Evolutionary conservation across 225 moss, liverwort and hornwort genomes (phyloP).

Genomic region (Polytrichum commune): DNA sequence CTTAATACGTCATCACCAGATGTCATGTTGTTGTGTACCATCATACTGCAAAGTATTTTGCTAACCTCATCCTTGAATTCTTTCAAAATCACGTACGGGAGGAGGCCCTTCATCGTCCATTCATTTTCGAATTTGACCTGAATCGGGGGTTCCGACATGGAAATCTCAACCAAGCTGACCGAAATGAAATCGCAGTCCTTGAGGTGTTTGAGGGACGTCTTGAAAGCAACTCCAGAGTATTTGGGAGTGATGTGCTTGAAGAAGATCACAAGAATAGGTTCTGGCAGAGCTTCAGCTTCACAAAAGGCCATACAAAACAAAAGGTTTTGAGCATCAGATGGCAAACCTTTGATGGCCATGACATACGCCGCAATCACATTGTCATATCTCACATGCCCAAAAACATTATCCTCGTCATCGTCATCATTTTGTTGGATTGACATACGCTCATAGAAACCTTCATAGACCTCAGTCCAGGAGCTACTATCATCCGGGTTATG

Average conservation of each 20-base stretch:
- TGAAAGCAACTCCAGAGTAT: neutral
- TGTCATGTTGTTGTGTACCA: neutral
- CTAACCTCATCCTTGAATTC: slow-evolving; percentile 7
- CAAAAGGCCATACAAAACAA: slow-evolving; percentile 7
- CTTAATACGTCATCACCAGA: neutral
- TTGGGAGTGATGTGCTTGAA: neutral
- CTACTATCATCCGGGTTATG: neutral
- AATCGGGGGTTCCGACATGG: no score
- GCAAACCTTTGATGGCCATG: slow-evolving; percentile 4
- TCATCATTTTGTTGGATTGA: neutral
- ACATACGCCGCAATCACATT: neutral
- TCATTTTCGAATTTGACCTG: neutral
- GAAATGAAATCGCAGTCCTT: slow-evolving; percentile 4
- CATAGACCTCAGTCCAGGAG: slow-evolving; percentile 3
- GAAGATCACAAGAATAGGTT: slow-evolving; percentile 6
- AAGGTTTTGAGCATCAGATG: neutral
- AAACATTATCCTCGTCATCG: neutral
- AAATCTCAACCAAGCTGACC: no score
- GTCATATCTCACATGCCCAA: neutral
- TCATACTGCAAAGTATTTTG: neutral
- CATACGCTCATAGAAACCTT: neutral
- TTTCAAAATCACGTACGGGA: neutral
- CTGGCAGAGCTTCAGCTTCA: neutral
- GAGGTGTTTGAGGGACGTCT: neutral
- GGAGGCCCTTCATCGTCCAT: neutral